Evolutionary conservation across 306 rosid genomes (phyloP).

Genomic region (Fragaria ananassa): DNA sequence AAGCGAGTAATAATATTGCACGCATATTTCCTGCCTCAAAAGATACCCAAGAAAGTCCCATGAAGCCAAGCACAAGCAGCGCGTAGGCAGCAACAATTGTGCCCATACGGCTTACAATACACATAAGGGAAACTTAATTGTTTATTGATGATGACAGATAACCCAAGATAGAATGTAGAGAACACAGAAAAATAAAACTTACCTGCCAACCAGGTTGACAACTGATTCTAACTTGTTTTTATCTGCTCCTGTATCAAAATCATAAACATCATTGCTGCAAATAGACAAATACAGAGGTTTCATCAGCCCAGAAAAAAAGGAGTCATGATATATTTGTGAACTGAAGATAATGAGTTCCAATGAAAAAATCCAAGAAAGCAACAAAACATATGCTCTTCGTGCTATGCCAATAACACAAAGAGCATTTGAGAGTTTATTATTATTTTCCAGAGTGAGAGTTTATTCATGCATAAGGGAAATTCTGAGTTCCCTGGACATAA

Average conservation of each 20-base stretch:
- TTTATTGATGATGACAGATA: constrained; percentile 15
- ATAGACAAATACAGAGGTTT: not conserved
- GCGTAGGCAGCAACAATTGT: constrained; percentile 56
- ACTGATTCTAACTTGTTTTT: constrained; percentile 79
- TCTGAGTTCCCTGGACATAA: not conserved
- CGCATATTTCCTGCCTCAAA: constrained; percentile 53
- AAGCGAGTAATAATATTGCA: constrained; percentile 58
- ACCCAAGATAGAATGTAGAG: not conserved
- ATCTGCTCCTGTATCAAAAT: constrained; percentile 90
- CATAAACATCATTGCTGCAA: constrained; percentile 84
- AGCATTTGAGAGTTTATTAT: no score
- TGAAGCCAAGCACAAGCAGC: constrained; percentile 68
- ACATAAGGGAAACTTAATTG: constrained; percentile 27
- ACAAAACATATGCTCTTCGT: not conserved
- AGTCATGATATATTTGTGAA: not conserved
- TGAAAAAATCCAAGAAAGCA: not conserved
- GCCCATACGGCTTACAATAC: constrained; percentile 65
- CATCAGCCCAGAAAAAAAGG: not conserved
- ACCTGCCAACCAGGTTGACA: constrained; percentile 77
- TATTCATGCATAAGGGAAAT: not conserved
- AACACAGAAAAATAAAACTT: constrained; percentile 29
- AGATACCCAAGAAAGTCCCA: constrained; percentile 65
- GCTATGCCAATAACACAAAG: no score
- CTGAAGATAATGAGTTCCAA: not conserved
- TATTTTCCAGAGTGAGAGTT: not conserved